These are phyloP conservation scores for Ulmus americana DNA, from an alignment of 331 rosid genomes.

Conservation along the genomic window DNA sequence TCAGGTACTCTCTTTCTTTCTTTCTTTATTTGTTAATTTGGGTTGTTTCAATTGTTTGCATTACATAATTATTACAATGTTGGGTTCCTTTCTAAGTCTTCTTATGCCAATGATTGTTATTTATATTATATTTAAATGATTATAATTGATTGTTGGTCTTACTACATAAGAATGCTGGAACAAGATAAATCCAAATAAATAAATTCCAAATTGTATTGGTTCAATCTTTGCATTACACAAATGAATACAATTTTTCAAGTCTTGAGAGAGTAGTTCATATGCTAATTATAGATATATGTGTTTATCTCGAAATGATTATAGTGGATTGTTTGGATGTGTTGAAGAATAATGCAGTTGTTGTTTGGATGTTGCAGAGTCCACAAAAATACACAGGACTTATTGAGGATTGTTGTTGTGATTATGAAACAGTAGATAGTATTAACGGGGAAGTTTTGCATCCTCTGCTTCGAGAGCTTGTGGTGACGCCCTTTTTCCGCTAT, in stretches of 20 bases:
- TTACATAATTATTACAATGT: background rate
- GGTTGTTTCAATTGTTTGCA: background rate
- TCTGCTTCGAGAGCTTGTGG: conserved; percentile 83
- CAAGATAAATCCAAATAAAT: background rate
- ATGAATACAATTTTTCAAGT: no score
- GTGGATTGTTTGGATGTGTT: no score
- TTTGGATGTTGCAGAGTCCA: conserved; percentile 35
- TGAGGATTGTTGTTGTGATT: conserved; percentile 97
- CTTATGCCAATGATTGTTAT: background rate
- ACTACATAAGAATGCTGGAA: background rate
- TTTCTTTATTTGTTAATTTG: background rate
- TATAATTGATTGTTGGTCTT: background rate
- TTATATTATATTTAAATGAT: no score
- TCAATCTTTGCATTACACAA: no score
- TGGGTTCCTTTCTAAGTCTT: background rate
- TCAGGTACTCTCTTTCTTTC: conserved; percentile 9
- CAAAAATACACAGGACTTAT: conserved; percentile 76
- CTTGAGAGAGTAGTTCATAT: no score
- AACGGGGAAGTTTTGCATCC: conserved; percentile 75
- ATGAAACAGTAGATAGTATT: conserved; percentile 74
- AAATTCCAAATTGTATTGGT: no score
- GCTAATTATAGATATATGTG: no score
- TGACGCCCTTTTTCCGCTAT: conserved; percentile 82
- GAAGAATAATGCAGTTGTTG: background rate
- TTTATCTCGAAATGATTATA: no score